Evolutionary conservation across 1,139 yeast species (phyloP).

Genomic region (Schizosaccharomyces versatilis): DNA sequence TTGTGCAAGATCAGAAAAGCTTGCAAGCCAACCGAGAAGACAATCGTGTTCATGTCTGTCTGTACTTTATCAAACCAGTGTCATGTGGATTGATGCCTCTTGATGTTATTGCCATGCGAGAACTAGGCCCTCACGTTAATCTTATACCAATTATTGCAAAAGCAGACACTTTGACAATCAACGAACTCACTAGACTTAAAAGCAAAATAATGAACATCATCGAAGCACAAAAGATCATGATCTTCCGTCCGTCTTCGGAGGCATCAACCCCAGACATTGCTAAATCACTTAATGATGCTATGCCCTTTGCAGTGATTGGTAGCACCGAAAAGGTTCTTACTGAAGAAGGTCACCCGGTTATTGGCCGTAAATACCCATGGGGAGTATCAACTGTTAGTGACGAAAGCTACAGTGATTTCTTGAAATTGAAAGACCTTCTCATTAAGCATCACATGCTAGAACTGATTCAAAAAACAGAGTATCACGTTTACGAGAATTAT

Average conservation of each 20-base stretch:
- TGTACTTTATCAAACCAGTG: constrained; percentile 86
- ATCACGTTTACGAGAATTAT: constrained; percentile 72
- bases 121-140: constrained; percentile 69
- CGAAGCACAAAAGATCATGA: constrained; percentile 74
- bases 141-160: constrained; percentile 89
- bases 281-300: constrained; percentile 24
- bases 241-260: constrained; percentile 58
- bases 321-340: constrained; percentile 70
- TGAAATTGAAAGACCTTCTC: constrained; percentile 66
- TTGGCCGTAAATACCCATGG: constrained; percentile 94
- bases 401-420: constrained; percentile 86
- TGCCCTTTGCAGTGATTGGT: constrained; percentile 77
- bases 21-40: constrained; percentile 36
- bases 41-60: constrained; percentile 82
- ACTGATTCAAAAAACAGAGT: constrained; percentile 70
- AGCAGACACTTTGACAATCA: constrained; percentile 73
- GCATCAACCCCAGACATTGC: constrained; percentile 14
- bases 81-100: constrained; percentile 87
- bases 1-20: constrained; percentile 96
- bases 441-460: constrained; percentile 89
- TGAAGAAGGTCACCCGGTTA: constrained; percentile 50
- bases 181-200: constrained; percentile 64
- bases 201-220: constrained; percentile 72
- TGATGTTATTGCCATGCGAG: constrained; percentile 83
- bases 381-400: constrained; percentile 94